phyloP scores from a whole-genome alignment of 1,139 yeast species.

The Pichia sp. region DNA sequence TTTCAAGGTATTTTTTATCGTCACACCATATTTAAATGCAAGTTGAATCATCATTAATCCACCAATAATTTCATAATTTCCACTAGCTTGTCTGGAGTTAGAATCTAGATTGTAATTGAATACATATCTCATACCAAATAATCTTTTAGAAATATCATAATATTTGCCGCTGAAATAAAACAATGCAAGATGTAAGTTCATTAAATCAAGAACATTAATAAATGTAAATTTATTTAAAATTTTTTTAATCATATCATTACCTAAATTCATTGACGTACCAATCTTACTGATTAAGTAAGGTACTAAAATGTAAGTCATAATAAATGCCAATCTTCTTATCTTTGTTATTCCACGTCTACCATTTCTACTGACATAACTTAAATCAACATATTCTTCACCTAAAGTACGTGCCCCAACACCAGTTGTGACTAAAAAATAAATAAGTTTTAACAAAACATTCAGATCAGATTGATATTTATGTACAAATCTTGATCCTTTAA shows the following conservation, averaged over 20 bases:
- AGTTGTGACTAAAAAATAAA: constrained; percentile 62
- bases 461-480: constrained; percentile 62
- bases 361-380: constrained; percentile 50
- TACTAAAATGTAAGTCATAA: constrained; percentile 47
- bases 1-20: constrained; percentile 13
- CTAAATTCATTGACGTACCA: constrained; percentile 1
- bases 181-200: constrained; percentile 69
- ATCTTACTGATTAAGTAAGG: constrained; percentile 45
- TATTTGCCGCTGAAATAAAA: constrained; percentile 80
- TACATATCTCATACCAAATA: constrained; percentile 76
- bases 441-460: constrained; percentile 44
- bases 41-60: constrained; percentile 59
- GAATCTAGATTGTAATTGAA: constrained; percentile 56
- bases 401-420: constrained; percentile 77
- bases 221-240: constrained; percentile 28
- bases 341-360: constrained; percentile 37
- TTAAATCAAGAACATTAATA: constrained; percentile 42
- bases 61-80: constrained; percentile 78
- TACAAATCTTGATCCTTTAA: constrained; percentile 64
- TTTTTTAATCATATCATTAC: no score
- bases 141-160: constrained; percentile 68
- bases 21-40: constrained; percentile 38
- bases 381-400: constrained; percentile 92
- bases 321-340: constrained; percentile 44
- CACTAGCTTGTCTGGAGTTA: constrained; percentile 31